A percentile compares a stretch with the other conserved stretches of the same genome.
These are phyloP conservation scores for Scheffersomyces insectosa DNA, from an alignment of 1,139 yeast genomes.

Conservation along the genomic window DNA sequence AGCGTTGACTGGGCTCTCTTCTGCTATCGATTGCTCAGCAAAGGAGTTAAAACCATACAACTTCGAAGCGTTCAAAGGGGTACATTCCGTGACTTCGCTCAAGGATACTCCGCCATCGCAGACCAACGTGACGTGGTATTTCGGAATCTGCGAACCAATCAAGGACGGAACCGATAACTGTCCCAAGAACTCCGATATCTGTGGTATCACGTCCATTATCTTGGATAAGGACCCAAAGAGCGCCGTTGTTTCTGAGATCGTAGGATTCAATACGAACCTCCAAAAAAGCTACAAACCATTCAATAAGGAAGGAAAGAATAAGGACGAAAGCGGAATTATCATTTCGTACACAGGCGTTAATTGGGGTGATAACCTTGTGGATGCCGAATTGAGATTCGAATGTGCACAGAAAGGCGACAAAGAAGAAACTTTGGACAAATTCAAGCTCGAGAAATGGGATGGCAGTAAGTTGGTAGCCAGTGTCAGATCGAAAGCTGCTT, in stretches of 20 bases:
- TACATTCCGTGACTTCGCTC: conserved; percentile 36
- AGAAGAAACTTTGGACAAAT: conserved; percentile 25
- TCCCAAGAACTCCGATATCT: conserved; percentile 67
- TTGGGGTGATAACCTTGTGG: conserved; percentile 68
- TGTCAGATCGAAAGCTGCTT: conserved; percentile 39
- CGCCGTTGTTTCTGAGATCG: conserved; percentile 52
- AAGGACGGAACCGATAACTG: conserved; percentile 48
- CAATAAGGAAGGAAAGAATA: conserved; percentile 16
- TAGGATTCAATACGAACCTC: conserved; percentile 45
- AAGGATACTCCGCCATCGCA: conserved; percentile 77
- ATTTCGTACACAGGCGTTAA: conserved; percentile 54
- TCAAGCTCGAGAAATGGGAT: conserved; percentile 34
- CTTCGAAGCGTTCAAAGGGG: conserved; percentile 51
- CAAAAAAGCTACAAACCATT: conserved; percentile 29
- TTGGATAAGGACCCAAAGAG: conserved; percentile 41
- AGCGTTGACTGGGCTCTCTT: conserved; percentile 11
- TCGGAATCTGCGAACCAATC: conserved; percentile 66
- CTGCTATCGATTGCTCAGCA: conserved; percentile 48
- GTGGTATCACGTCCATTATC: conserved; percentile 59
- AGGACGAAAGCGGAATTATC: conserved; percentile 41
- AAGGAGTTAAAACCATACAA: conserved; percentile 40
- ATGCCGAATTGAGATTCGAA: conserved; percentile 50
- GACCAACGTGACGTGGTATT: conserved; percentile 62
- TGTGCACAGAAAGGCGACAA: conserved; percentile 47
- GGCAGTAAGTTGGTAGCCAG: conserved; percentile 25